A percentile compares a stretch with the other conserved stretches of the same genome.
Conservation (phyloP, 306 rosid species). For the Cicer pinnatifidum region DNA sequence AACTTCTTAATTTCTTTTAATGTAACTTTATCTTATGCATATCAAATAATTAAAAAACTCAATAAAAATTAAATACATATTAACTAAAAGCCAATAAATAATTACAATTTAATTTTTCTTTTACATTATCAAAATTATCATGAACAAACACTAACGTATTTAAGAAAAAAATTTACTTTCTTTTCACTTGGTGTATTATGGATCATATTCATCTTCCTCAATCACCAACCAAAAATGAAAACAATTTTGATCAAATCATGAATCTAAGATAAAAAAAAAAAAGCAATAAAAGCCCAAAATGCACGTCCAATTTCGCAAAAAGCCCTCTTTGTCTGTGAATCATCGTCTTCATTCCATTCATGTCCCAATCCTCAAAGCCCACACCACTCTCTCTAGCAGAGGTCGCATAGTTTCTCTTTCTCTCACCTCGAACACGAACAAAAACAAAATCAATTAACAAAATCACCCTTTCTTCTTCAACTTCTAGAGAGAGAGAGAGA, state of each 20-base stretch:
- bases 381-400: constrained; percentile 75
- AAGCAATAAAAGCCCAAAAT: constrained; percentile 73
- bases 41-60: neutral
- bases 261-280: neutral
- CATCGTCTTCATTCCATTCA: constrained; percentile 66
- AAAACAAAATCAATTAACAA: constrained; percentile 43
- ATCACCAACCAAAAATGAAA: too few relatives aligned
- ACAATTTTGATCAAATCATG: too few relatives aligned
- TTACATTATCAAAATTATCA: too few relatives aligned
- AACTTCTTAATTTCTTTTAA: neutral
- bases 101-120: too few relatives aligned
- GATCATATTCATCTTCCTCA: neutral
- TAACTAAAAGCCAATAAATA: too few relatives aligned
- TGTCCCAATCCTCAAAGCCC: constrained; percentile 61
- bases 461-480: constrained; percentile 37
- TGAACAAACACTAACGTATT: too few relatives aligned
- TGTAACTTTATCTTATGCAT: neutral
- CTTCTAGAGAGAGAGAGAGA: constrained; percentile 37
- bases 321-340: constrained; percentile 69
- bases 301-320: constrained; percentile 58
- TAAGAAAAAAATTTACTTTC: neutral
- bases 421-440: constrained; percentile 53
- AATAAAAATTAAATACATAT: neutral
- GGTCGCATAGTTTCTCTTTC: constrained; percentile 71
- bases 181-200: neutral